Evolutionary conservation across 1,139 yeast species (phyloP).

Genomic region (Saccharomyces hybrid): DNA sequence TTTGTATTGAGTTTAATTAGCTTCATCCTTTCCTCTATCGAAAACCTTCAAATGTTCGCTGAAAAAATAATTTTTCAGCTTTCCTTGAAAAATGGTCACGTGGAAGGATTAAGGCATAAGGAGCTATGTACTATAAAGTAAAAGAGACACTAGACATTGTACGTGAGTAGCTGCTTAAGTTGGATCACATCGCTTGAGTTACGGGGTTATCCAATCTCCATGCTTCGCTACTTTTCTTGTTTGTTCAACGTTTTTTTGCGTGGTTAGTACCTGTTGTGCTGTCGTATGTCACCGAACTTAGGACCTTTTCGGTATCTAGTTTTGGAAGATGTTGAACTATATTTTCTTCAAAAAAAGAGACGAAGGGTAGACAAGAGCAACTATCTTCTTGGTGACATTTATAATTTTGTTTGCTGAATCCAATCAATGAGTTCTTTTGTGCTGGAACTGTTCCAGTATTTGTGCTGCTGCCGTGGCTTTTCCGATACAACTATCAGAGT

Average conservation of each 20-base stretch:
- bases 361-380: background rate
- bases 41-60: background rate
- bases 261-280: background rate
- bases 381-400: background rate
- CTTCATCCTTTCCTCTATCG: background rate
- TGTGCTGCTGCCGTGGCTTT: conserved; percentile 2
- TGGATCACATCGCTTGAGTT: background rate
- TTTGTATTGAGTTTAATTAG: background rate
- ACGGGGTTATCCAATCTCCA: background rate
- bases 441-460: background rate
- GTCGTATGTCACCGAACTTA: background rate
- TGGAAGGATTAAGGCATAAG: background rate
- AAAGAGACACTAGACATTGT: background rate
- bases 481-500: conserved; percentile 3
- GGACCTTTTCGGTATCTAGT: background rate
- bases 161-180: background rate
- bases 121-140: background rate
- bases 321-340: background rate
- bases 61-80: background rate
- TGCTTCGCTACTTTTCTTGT: background rate
- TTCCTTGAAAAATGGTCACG: conserved; percentile 1
- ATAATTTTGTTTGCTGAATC: background rate
- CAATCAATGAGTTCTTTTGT: background rate
- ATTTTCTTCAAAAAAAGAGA: background rate
- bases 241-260: background rate